phyloP scores from a whole-genome alignment of 305 asterid species.

The Ruellia speciosa region DNA sequence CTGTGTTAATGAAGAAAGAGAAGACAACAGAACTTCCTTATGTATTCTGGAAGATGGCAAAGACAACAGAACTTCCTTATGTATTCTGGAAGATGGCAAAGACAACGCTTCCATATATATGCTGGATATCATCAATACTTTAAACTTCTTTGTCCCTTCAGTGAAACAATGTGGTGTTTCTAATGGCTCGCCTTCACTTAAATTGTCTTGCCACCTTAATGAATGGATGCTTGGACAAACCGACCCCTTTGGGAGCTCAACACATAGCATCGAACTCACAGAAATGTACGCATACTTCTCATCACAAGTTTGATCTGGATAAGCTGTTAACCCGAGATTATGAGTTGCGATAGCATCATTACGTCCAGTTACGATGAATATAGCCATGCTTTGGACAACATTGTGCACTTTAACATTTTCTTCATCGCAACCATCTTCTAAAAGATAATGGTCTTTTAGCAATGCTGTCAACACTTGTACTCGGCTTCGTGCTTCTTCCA shows the following conservation, averaged over 20 bases:
- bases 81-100: too few relatives aligned
- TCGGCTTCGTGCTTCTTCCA: neutral
- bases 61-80: too few relatives aligned
- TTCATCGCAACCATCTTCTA: neutral
- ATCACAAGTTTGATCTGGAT: neutral
- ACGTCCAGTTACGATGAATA: neutral
- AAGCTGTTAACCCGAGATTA: too few relatives aligned
- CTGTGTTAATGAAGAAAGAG: neutral
- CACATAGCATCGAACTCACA: neutral
- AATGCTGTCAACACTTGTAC: neutral
- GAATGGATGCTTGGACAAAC: constrained; percentile 1
- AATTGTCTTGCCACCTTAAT: neutral
- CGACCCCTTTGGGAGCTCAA: neutral
- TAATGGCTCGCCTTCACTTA: too few relatives aligned
- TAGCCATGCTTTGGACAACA: constrained; percentile 14
- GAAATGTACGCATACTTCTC: neutral
- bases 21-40: neutral
- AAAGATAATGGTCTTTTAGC: neutral
- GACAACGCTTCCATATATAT: neutral
- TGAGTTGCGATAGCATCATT: neutral
- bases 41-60: too few relatives aligned
- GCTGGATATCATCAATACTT: neutral
- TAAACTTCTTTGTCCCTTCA: constrained; percentile 4
- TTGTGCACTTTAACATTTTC: constrained; percentile 14
- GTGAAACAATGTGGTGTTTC: neutral